Evolutionary conservation across 1,284 basidiomycete genomes (phyloP).

Genomic region (Coniophora puteana): DNA sequence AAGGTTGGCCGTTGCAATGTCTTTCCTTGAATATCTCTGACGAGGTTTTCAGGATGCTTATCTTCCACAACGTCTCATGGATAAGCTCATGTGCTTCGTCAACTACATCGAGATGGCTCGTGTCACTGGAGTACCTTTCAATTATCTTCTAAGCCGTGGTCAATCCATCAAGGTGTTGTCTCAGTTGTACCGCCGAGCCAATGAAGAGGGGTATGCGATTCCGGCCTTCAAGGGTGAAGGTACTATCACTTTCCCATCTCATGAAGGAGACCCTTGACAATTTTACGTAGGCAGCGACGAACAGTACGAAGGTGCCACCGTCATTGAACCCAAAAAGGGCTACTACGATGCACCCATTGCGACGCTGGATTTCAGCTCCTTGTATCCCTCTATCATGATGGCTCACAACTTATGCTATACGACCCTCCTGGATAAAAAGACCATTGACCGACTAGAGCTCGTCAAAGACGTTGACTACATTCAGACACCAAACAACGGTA

Average conservation of each 20-base stretch:
- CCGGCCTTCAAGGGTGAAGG: conserved; percentile 84
- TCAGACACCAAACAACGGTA: conserved; percentile 91
- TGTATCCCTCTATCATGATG: conserved; percentile 99
- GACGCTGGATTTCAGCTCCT: conserved; percentile 93
- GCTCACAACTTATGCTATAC: conserved; percentile 98
- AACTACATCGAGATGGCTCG: conserved; percentile 96
- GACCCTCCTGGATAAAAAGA: conserved; percentile 76
- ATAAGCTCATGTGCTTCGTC: conserved; percentile 97
- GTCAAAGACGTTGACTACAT: conserved; percentile 86
- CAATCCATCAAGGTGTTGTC: conserved; percentile 97
- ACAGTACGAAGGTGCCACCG: conserved; percentile 95
- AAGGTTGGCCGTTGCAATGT: conserved; percentile 52
- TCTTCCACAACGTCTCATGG: conserved; percentile 88
- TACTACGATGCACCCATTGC: conserved; percentile 95
- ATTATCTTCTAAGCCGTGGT: conserved; percentile 85
- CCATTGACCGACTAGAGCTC: conserved; percentile 74
- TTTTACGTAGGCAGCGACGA: conserved; percentile 76
- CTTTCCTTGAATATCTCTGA: conserved; percentile 3
- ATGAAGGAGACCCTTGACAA: background rate
- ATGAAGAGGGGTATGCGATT: conserved; percentile 83
- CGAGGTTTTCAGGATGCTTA: conserved; percentile 79
- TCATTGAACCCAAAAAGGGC: conserved; percentile 92
- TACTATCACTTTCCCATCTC: conserved; percentile 18
- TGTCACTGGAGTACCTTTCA: conserved; percentile 97
- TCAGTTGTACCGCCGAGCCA: conserved; percentile 87